Conservation (phyloP, 768 basidiomycete species). For the Lentinula sp. region DNA sequence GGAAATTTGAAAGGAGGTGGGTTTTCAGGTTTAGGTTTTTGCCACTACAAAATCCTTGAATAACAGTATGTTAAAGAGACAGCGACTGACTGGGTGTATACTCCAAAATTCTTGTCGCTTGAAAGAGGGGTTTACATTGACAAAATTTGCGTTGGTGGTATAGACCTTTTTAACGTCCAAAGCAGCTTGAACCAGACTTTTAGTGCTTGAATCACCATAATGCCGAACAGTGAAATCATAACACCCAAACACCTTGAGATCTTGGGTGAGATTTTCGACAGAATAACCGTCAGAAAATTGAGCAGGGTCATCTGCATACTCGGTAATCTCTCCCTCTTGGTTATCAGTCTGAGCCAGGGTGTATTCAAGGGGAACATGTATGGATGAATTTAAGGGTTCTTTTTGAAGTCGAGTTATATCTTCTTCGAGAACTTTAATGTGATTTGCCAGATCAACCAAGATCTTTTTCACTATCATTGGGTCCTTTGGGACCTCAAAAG, state of each 20-base stretch:
- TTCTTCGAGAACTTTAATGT: background rate
- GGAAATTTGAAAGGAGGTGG: conserved; percentile 26
- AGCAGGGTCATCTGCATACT: background rate
- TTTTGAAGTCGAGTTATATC: background rate
- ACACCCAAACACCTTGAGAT: background rate
- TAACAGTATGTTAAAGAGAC: background rate
- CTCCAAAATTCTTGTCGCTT: conserved; percentile 15
- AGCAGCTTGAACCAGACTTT: conserved; percentile 25
- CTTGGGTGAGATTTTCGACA: background rate
- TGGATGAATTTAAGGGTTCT: background rate
- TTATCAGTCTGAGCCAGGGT: background rate
- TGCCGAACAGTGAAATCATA: conserved; percentile 12
- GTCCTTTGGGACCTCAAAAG: background rate
- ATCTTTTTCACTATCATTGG: background rate
- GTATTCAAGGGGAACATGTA: background rate
- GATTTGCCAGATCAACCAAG: background rate
- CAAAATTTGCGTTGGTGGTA: background rate
- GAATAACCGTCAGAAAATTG: background rate
- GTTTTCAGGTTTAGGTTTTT: conserved; percentile 5
- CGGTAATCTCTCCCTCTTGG: background rate
- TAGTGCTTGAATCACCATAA: conserved; percentile 26
- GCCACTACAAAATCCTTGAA: conserved; percentile 10
- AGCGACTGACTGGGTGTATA: conserved; percentile 12
- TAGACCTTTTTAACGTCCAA: conserved; percentile 32
- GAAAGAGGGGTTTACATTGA: background rate